Conservation (phyloP, 2,329 filamentous ascomycete species). For the Fusarium bulbicola region DNA sequence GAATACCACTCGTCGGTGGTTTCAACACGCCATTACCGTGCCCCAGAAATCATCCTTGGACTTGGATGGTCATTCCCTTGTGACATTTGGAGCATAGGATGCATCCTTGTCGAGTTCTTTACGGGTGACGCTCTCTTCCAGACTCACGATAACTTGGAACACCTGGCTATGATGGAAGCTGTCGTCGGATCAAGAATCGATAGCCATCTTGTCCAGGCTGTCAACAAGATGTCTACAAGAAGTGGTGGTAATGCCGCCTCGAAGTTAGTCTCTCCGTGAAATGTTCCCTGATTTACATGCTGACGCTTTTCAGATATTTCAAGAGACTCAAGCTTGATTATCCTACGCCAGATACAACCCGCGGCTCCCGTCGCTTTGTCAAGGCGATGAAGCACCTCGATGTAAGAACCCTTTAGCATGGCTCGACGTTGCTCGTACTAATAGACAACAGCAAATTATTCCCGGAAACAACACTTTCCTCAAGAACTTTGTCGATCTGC, state of each 20-base stretch:
- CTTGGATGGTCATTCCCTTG: slow-evolving; percentile 77
- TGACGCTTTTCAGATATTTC: slow-evolving; percentile 65
- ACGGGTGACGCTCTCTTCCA: slow-evolving; percentile 77
- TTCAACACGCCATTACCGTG: slow-evolving; percentile 74
- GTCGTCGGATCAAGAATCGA: slow-evolving; percentile 70
- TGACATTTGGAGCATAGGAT: slow-evolving; percentile 79
- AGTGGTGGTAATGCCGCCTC: slow-evolving; percentile 69
- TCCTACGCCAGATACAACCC: slow-evolving; percentile 68
- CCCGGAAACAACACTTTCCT: slow-evolving; percentile 67
- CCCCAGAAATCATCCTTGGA: slow-evolving; percentile 75
- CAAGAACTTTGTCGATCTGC: slow-evolving; percentile 69
- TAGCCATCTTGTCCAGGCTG: slow-evolving; percentile 60
- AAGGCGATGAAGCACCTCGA: slow-evolving; percentile 76
- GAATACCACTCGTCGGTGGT: slow-evolving; percentile 79
- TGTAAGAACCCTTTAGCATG: slow-evolving; percentile 52
- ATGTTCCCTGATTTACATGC: not conserved
- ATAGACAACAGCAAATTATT: slow-evolving; percentile 66
- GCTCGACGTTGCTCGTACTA: not conserved
- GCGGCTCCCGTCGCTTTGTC: slow-evolving; percentile 72
- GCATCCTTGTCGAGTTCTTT: slow-evolving; percentile 77
- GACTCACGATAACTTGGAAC: slow-evolving; percentile 77
- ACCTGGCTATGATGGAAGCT: slow-evolving; percentile 80
- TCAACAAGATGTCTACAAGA: slow-evolving; percentile 63
- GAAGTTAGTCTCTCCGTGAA: slow-evolving; percentile 60
- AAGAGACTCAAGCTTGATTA: slow-evolving; percentile 73